A percentile compares a stretch with the other conserved stretches of the same genome.
phyloP scores from a whole-genome alignment of 257 asterid species.

The Paulownia fortunei region DNA sequence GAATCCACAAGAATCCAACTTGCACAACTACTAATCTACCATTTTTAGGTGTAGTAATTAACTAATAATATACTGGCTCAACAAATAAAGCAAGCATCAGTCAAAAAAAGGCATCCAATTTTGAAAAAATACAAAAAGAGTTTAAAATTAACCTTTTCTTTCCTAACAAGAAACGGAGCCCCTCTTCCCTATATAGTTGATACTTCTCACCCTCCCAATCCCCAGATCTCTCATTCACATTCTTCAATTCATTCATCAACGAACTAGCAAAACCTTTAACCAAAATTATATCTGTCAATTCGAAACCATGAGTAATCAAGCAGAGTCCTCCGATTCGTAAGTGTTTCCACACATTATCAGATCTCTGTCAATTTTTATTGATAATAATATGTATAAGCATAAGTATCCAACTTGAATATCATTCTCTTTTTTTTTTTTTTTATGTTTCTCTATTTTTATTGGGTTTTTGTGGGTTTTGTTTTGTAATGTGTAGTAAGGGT shows the following conservation, averaged over 20 bases:
- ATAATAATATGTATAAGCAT: not conserved
- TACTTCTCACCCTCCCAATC: conserved; percentile 15
- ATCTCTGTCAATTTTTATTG: conserved; percentile 27
- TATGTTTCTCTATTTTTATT: not conserved
- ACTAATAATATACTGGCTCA: too few relatives aligned
- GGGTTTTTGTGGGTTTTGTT: conserved; percentile 29
- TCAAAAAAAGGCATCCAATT: conserved; percentile 12
- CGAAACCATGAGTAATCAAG: conserved; percentile 54
- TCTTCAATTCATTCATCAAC: conserved; percentile 10
- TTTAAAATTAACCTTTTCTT: conserved; percentile 41
- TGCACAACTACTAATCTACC: too few relatives aligned
- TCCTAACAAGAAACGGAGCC: conserved; percentile 58
- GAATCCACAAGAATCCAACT: too few relatives aligned
- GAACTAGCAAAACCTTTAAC: conserved; percentile 28
- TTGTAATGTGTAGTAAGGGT: conserved; percentile 64
- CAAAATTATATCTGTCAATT: not conserved
- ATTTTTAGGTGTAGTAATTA: not conserved
- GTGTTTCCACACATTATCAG: conserved; percentile 35
- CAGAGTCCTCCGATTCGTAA: conserved; percentile 76
- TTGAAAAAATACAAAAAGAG: conserved; percentile 4
- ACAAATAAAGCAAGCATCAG: not conserved
- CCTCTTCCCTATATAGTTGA: conserved; percentile 32
- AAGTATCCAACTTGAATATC: not conserved
- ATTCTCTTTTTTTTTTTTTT: not conserved
- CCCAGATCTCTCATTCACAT: conserved; percentile 38